Conservation (phyloP, 352 stramenopile species). For the Pythium aphanidermatum region DNA sequence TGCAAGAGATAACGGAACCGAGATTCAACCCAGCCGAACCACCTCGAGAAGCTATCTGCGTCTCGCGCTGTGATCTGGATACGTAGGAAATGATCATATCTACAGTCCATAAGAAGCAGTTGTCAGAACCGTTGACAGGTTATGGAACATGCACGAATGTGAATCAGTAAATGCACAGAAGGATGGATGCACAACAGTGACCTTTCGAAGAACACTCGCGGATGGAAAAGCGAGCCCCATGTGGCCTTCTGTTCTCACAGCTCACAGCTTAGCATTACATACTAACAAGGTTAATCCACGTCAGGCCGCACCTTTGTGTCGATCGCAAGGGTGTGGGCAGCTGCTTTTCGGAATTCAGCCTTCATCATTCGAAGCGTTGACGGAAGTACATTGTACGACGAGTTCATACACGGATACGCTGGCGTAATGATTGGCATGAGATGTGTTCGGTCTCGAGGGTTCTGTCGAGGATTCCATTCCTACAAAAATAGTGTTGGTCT, state of each 20-base stretch:
- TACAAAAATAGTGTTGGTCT: too few relatives aligned
- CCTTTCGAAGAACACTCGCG: constrained; percentile 72
- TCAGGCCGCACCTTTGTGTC: constrained; percentile 59
- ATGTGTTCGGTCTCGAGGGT: constrained; percentile 85
- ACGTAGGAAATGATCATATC: constrained; percentile 75
- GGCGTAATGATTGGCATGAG: constrained; percentile 99
- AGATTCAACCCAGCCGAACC: constrained; percentile 88
- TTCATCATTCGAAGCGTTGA: constrained; percentile 90
- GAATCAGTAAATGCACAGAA: too few relatives aligned
- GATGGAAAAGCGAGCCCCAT: constrained; percentile 77
- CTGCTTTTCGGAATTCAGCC: constrained; percentile 75
- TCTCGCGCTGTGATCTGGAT: constrained; percentile 60
- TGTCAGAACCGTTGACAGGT: constrained; percentile 4
- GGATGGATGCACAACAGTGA: too few relatives aligned
- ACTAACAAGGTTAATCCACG: constrained; percentile 2
- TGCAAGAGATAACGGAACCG: constrained; percentile 76
- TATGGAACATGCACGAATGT: background rate
- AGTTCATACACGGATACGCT: constrained; percentile 97
- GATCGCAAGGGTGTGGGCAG: constrained; percentile 65
- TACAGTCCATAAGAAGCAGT: constrained; percentile 2
- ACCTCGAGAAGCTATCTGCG: constrained; percentile 52
- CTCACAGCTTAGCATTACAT: background rate
- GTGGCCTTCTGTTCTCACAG: constrained; percentile 39
- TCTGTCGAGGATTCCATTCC: constrained; percentile 87
- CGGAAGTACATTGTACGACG: constrained; percentile 95